Conservation (phyloP, 1,284 basidiomycete genomes). For the Ustilago cynodontis region DNA sequence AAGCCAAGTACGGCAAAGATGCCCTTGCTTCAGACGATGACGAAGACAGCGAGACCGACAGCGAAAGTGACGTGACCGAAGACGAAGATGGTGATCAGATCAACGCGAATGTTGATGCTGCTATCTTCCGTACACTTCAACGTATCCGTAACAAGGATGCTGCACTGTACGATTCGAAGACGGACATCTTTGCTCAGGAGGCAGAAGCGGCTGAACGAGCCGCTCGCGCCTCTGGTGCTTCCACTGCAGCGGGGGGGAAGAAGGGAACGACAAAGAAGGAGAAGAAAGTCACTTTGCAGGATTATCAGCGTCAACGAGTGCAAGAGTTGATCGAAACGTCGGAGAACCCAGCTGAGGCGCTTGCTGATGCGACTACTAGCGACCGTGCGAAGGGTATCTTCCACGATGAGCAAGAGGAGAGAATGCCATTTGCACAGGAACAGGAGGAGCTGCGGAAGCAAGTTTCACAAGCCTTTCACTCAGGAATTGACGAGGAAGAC, state of each 20-base stretch:
- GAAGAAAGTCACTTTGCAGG: constrained; percentile 66
- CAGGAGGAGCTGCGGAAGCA: constrained; percentile 82
- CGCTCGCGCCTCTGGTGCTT: constrained; percentile 20
- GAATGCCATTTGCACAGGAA: constrained; percentile 81
- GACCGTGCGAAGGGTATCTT: constrained; percentile 24
- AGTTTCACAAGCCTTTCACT: constrained; percentile 82
- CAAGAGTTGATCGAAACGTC: constrained; percentile 63
- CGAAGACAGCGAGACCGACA: constrained; percentile 43
- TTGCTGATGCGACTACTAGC: constrained; percentile 64
- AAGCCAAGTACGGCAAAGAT: constrained; percentile 61
- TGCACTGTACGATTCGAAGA: constrained; percentile 79
- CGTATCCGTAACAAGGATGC: constrained; percentile 88
- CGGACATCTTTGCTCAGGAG: constrained; percentile 63
- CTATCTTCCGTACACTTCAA: constrained; percentile 90
- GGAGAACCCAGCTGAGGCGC: constrained; percentile 62
- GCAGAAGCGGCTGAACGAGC: constrained; percentile 33
- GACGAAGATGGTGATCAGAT: constrained; percentile 96
- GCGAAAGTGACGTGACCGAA: constrained; percentile 78
- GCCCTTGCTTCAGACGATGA: constrained; percentile 40
- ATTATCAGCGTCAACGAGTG: constrained; percentile 66
- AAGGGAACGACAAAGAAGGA: constrained; percentile 36
- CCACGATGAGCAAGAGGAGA: constrained; percentile 74
- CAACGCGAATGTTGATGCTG: constrained; percentile 92
- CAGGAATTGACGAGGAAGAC: constrained; percentile 72
- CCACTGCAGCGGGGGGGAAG: constrained; percentile 12